Base-by-base conservation (phyloP, 176 grass and related monocot genomes). In the Rhynchospora breviuscula region DNA sequence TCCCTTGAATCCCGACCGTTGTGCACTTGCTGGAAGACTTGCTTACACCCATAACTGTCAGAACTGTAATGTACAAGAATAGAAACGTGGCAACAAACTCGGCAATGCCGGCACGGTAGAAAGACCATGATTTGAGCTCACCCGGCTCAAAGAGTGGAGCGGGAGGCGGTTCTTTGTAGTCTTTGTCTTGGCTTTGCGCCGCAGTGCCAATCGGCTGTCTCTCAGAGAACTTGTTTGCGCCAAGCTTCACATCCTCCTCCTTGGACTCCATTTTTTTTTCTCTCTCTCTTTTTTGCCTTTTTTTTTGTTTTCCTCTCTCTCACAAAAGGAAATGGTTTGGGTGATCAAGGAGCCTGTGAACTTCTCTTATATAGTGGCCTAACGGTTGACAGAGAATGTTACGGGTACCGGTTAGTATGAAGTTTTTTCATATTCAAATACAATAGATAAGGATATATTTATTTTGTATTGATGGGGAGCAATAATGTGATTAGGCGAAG, bases 31-130 rank as follows among this genome's bases (percentile, higher is more conserved):
- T 87, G 31, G 1, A 10, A 79, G 90, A 90, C 63, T 85, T 92
- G 83, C 35, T 78, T 59, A 97, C 90, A 59, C 94, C 94, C 91
- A 94, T 94, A 63, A 97, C 94, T n/a, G 94, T 97, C 84, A 97
- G 88, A 73, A 97, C 57, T 83, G 86, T 88, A 87, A 97, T 92
- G 94, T 94, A 97, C 83, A 97, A 92, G 85, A 97, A 97, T 63
- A 97, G 94, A 81, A 97, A 97, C 54, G 89, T 97, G 83, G 91
- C 91, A 9, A 90, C 67, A 68, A 97, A 97, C 91, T 98, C 95
- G 7, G 95, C 92, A 13, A 98, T 98, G 63, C 95, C 95, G 0
- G 95, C 95, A 67, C 95, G 90, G 91, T 93, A 97, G 89, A 97
- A 97, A 10, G 94, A 97, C 94, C 94, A 97, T 46, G 94, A 97